Base-by-base conservation (phyloP, 148 eudicot genomes). In the Silene uniflora region DNA sequence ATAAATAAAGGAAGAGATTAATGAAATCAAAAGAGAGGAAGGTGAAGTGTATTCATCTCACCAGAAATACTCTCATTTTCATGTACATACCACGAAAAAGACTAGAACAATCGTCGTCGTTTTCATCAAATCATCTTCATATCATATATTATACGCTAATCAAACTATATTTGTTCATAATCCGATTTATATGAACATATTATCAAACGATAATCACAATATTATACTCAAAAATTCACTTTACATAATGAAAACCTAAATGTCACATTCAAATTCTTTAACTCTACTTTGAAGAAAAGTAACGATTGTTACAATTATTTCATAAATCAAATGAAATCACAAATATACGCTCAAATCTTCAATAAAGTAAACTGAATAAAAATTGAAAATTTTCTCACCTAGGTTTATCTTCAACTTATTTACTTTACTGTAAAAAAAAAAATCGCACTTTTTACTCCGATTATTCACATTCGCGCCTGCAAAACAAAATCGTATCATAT, bases 11-110 rank as follows among this genome's bases (percentile, higher is more conserved):
- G 66, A 24, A 1, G 60, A 58, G 63, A 17, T 32, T 32, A 32
- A 13, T 74, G 58, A 62, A 62, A 62, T n/a, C 9, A 58, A 62
- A 74, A 10, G 68, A 23, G 42, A 75, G 71, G 77, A 54, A 65
- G 77, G 65, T 75, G 49, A 75, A 75, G 71, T 64, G 77, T 65
- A 24, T 65, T 65, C 62, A 10, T 75, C 77, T 75, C 69, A 75
- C 77, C 71, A 25, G 19, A 75, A 75, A 65, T 47, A 10, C 71
- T 27, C 11, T 75, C 77, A 27, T 17, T 66, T 25, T 75, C 77
- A 71, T 24, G 77, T 75, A 63, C 70, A 64, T 63, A 63, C 60
- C 25, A 23, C 2, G 44, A 75, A 23, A 64, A 65, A 10, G 59
- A 59, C 55, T 42, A 73, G 32, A 22, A 21, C 35, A n/a, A 62